Evolutionary conservation across 2,329 filamentous ascomycete species (phyloP), one percentile per base, ranked within the genome.

Genomic region (Pseudocercospora macadamiae): DNA sequence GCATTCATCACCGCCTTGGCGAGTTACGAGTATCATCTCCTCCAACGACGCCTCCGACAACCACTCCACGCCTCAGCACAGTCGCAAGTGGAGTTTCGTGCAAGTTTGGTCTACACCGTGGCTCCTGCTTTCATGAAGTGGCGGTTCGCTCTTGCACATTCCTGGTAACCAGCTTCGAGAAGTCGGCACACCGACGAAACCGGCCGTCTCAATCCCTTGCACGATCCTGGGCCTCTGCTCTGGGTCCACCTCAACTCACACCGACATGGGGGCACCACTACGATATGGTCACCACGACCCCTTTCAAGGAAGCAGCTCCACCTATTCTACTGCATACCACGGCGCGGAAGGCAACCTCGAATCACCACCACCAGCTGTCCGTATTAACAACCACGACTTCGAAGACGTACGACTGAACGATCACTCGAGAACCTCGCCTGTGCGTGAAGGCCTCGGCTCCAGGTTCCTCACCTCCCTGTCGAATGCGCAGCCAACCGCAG

Each of bases 381-480:
- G 42, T 28, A 21, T 62, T 42, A 42, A 56, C 39, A 36, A 62
- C 49, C 54, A 49, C 56, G 57, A 52, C 28, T 64, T 60, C 36
- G 60, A 65, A 34, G 60, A 60, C 51, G 26, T 60, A 12, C 51
- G 51, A 32, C 54, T 63, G 6, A 34, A 58, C 28, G 44, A 63
- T 21, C 51, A 62, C 18, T 14, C 54, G 18, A 56, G 51, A 36
- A 36, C 60, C 34, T 57, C 61, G 9, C 58, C 66, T 10, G 48
- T 59, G 16, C 60, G 65, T 45, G 65, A 66, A 47, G 67, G 66
- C 7, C 59, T 72, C 9, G 65, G 66, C 18, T 65, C 65, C 5
- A 56, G 69, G 34, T 51, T 70, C 21, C 55, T 70, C 16, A 70
- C 70, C 8, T 63, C 63, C 14, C 19, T 70, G n/a, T 65, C 68